A percentile compares a stretch with the other conserved stretches of the same genome.
Evolutionary conservation across 169 alveolate genomes (phyloP).

Genomic region (Perkinsus olseni): DNA sequence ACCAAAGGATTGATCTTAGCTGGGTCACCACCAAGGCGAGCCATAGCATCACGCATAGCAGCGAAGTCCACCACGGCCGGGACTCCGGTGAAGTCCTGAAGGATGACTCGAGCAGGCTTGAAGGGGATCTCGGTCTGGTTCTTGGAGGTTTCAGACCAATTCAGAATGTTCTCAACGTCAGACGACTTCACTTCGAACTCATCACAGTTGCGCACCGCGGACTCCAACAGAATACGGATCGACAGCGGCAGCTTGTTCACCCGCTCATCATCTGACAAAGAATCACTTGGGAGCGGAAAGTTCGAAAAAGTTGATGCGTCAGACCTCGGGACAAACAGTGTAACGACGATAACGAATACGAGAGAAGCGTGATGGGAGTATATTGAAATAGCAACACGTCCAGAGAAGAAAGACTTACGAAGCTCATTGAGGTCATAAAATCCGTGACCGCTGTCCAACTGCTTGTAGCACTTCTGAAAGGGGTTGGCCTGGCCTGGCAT

Average conservation of each 20-base stretch:
- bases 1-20: conserved; percentile 80
- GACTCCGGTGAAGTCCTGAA: conserved; percentile 93
- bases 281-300: too few species aligned
- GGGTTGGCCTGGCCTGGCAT: conserved; percentile 1
- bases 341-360: too few species aligned
- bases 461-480: background rate
- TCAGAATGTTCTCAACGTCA: conserved; percentile 82
- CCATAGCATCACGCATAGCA: conserved; percentile 93
- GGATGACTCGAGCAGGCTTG: conserved; percentile 89
- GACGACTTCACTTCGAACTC: conserved; percentile 71
- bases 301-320: too few species aligned
- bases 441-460: background rate
- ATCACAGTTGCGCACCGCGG: conserved; percentile 89
- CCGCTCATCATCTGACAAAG: background rate
- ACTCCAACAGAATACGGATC: conserved; percentile 80
- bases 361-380: too few species aligned
- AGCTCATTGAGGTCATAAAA: background rate
- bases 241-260: conserved; percentile 66
- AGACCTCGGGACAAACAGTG: too few species aligned
- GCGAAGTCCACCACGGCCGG: conserved; percentile 93
- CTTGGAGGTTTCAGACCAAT: conserved; percentile 68
- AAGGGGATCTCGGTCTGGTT: conserved; percentile 81
- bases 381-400: too few species aligned
- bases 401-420: background rate
- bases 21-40: conserved; percentile 77